phyloP scores from a whole-genome alignment of 805 yeast genomes.

The Cyberlindnera nakhonratchasimensis region DNA sequence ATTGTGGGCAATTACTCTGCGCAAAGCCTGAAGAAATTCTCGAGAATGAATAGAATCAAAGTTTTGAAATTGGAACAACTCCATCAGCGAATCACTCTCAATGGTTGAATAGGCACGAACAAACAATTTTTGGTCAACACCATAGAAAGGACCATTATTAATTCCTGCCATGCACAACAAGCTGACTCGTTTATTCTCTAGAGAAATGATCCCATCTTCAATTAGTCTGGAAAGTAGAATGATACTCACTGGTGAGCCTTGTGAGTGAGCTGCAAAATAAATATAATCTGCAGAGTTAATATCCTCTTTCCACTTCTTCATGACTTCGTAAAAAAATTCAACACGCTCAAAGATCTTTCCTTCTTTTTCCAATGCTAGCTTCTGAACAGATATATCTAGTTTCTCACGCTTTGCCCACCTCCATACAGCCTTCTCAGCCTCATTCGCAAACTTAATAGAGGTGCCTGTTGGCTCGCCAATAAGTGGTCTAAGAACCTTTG shows the following conservation, averaged over 20 bases:
- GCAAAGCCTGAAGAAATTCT: conserved; percentile 64
- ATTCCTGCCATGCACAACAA: conserved; percentile 94
- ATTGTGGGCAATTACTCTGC: conserved; percentile 60
- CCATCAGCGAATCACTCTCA: conserved; percentile 82
- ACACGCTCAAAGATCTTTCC: conserved; percentile 89
- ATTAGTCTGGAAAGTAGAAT: conserved; percentile 72
- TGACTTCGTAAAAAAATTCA: conserved; percentile 67
- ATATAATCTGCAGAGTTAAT: conserved; percentile 71
- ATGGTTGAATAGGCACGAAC: conserved; percentile 87
- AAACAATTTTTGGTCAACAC: conserved; percentile 77
- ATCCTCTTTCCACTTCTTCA: conserved; percentile 59
- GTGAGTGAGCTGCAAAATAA: conserved; percentile 93
- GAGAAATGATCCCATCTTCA: conserved; percentile 47
- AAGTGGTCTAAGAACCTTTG: conserved; percentile 74
- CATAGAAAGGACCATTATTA: conserved; percentile 90
- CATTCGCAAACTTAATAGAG: conserved; percentile 82
- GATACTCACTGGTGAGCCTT: conserved; percentile 90
- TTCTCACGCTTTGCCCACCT: conserved; percentile 48
- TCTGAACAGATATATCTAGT: conserved; percentile 55
- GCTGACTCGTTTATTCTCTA: conserved; percentile 45
- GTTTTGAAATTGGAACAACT: conserved; percentile 84
- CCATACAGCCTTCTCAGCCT: conserved; percentile 76
- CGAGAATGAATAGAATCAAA: conserved; percentile 68
- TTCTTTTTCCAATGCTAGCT: conserved; percentile 90
- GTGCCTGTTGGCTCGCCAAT: conserved; percentile 98